Evolutionary conservation across 2,329 filamentous ascomycete species (phyloP).

Genomic region (Pezicula radicicola): DNA sequence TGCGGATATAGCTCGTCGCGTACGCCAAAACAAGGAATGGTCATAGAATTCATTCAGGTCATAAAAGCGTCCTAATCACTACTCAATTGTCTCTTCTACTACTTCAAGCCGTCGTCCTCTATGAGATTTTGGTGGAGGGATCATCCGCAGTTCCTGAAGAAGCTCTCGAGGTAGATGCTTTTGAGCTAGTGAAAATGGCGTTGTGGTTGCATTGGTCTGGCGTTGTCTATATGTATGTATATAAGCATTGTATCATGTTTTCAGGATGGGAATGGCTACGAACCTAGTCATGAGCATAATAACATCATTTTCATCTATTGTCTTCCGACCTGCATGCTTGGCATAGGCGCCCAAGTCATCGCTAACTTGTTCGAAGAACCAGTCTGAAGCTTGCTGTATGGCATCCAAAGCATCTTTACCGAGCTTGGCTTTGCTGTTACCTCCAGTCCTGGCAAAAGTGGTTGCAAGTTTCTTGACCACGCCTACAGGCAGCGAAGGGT

Average conservation of each 20-base stretch:
- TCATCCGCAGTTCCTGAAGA: conserved; percentile 77
- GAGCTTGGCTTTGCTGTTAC: conserved; percentile 64
- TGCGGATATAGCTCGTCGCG: conserved; percentile 66
- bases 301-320: conserved; percentile 82
- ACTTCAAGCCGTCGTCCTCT: conserved; percentile 31
- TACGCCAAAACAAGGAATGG: conserved; percentile 76
- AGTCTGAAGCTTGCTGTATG: conserved; percentile 78
- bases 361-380: conserved; percentile 87
- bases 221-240: conserved; percentile 67
- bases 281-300: conserved; percentile 81
- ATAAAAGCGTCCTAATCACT: conserved; percentile 20
- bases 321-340: conserved; percentile 77
- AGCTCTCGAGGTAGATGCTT: conserved; percentile 79
- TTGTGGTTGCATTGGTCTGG: conserved; percentile 67
- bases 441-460: conserved; percentile 66
- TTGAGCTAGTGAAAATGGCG: conserved; percentile 81
- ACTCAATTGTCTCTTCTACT: conserved; percentile 39
- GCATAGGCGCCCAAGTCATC: conserved; percentile 80
- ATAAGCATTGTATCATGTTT: conserved; percentile 25
- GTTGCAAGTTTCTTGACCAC: conserved; percentile 74
- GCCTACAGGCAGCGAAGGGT: conserved; percentile 68
- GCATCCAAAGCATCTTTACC: conserved; percentile 70
- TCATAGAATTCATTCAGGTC: conserved; percentile 36
- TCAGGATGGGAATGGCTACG: conserved; percentile 27
- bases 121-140: conserved; percentile 49